Percentiles rank a stretch among this genome's conserved stretches.
Conservation (phyloP, 2,329 filamentous ascomycete species). For the Nemania serpens region DNA sequence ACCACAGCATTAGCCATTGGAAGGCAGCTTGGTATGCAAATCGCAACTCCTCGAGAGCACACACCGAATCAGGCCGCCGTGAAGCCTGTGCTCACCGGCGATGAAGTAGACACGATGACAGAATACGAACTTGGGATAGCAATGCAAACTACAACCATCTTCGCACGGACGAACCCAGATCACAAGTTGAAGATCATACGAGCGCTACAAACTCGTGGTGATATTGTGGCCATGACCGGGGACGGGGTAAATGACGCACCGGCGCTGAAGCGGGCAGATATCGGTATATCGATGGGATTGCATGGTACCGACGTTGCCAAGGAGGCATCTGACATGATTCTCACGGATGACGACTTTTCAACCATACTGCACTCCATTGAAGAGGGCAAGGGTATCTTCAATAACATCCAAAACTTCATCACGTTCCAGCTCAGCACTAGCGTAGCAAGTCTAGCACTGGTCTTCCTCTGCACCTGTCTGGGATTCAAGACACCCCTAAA, state of each 20-base stretch:
- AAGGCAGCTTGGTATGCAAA: conserved; percentile 90
- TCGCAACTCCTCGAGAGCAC: conserved; percentile 61
- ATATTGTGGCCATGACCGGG: conserved; percentile 98
- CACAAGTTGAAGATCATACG: conserved; percentile 97
- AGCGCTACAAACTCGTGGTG: conserved; percentile 87
- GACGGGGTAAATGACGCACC: conserved; percentile 98
- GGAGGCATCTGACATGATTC: conserved; percentile 91
- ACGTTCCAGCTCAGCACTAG: conserved; percentile 98
- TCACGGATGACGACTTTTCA: conserved; percentile 87
- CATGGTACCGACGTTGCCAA: conserved; percentile 97
- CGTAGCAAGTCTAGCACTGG: conserved; percentile 87
- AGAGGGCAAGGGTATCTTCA: conserved; percentile 98
- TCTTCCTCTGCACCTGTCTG: conserved; percentile 88
- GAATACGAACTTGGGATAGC: conserved; percentile 82
- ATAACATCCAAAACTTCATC: conserved; percentile 99
- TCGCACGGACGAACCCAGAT: conserved; percentile 93
- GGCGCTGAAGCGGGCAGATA: conserved; percentile 94
- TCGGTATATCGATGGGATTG: conserved; percentile 95
- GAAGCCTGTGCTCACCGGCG: conserved; percentile 78
- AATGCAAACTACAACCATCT: conserved; percentile 88
- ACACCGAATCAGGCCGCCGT: conserved; percentile 62
- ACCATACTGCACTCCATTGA: conserved; percentile 95
- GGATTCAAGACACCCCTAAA: conserved; percentile 96
- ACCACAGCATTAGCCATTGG: conserved; percentile 94
- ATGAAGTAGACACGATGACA: conserved; percentile 92